These are phyloP conservation scores for Cordyceps cicadae DNA, from an alignment of 2,329 filamentous ascomycete species.

Conservation along the genomic window DNA sequence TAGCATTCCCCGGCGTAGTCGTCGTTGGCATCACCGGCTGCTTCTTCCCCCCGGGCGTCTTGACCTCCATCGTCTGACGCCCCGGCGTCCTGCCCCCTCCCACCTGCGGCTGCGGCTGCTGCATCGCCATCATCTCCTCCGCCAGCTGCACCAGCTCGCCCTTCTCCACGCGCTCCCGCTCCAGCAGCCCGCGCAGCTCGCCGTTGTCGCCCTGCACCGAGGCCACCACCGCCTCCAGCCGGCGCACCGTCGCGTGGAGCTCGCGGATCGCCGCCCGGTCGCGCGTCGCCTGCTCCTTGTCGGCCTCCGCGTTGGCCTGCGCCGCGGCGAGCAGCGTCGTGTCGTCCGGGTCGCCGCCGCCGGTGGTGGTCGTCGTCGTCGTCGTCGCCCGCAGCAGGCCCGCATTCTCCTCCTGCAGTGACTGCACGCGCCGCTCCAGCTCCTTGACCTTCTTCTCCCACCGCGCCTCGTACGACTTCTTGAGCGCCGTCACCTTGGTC, in stretches of 20 bases:
- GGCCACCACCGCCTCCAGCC: slow-evolving; percentile 63
- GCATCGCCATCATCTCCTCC: slow-evolving; percentile 72
- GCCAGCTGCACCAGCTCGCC: slow-evolving; percentile 73
- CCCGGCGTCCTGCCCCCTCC: slow-evolving; percentile 1
- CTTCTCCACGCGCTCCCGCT: slow-evolving; percentile 73
- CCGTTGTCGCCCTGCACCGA: slow-evolving; percentile 64
- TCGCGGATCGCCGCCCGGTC: slow-evolving; percentile 60
- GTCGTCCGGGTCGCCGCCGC: slow-evolving; percentile 51
- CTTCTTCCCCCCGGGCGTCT: slow-evolving; percentile 16
- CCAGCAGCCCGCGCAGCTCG: slow-evolving; percentile 55
- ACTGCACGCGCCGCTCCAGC: slow-evolving; percentile 62
- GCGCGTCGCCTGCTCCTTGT: slow-evolving; percentile 50
- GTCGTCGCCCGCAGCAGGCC: slow-evolving; percentile 49
- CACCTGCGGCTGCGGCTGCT: slow-evolving; percentile 26
- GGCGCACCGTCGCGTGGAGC: slow-evolving; percentile 65
- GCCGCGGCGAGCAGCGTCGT: slow-evolving; percentile 23
- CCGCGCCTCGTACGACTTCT: slow-evolving; percentile 72
- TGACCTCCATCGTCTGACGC: slow-evolving; percentile 13
- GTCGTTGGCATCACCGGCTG: background rate
- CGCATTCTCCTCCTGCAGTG: slow-evolving; percentile 66
- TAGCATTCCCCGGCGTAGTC: slow-evolving; percentile 31
- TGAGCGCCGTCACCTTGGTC: slow-evolving; percentile 86
- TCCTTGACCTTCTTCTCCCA: slow-evolving; percentile 84
- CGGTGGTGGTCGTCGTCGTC: slow-evolving; percentile 37
- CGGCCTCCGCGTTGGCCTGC: slow-evolving; percentile 35